phyloP scores from a whole-genome alignment of 805 yeast genomes.

The Tetrapisispora arboricola region DNA sequence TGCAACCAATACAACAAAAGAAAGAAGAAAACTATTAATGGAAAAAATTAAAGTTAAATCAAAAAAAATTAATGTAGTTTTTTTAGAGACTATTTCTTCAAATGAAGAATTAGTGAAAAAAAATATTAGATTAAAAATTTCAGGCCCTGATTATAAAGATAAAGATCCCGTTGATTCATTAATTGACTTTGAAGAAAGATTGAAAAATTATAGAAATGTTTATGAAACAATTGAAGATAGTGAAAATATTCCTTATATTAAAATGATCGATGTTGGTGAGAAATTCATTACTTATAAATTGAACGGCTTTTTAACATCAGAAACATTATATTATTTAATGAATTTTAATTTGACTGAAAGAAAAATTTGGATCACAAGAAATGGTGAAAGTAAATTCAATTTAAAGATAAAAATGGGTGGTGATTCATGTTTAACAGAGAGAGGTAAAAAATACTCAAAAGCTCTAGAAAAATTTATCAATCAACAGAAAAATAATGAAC shows the following conservation, averaged over 20 bases:
- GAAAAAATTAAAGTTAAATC: constrained; percentile 46
- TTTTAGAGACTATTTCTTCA: constrained; percentile 79
- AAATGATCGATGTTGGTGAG: constrained; percentile 93
- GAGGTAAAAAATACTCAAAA: constrained; percentile 66
- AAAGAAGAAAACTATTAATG: constrained; percentile 48
- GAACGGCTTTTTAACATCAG: constrained; percentile 82
- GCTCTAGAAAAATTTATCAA: constrained; percentile 69
- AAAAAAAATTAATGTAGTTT: constrained; percentile 64
- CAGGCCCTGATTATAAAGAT: constrained; percentile 84
- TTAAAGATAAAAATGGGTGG: constrained; percentile 85
- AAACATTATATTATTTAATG: constrained; percentile 79
- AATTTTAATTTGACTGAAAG: constrained; percentile 83
- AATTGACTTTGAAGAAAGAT: constrained; percentile 70
- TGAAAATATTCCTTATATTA: constrained; percentile 71
- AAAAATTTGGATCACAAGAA: constrained; percentile 91
- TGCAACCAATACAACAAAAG: constrained; percentile 68
- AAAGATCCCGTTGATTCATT: constrained; percentile 78
- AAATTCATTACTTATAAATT: constrained; percentile 88
- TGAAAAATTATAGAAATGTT: constrained; percentile 75
- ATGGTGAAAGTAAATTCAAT: constrained; percentile 86
- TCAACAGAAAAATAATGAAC: constrained; percentile 50
- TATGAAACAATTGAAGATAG: constrained; percentile 82
- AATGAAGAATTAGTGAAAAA: constrained; percentile 69
- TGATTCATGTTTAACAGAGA: constrained; percentile 65
- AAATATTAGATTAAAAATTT: constrained; percentile 72